Base-by-base conservation (phyloP, 1,284 basidiomycete species). In the Malassezia slooffiae region DNA sequence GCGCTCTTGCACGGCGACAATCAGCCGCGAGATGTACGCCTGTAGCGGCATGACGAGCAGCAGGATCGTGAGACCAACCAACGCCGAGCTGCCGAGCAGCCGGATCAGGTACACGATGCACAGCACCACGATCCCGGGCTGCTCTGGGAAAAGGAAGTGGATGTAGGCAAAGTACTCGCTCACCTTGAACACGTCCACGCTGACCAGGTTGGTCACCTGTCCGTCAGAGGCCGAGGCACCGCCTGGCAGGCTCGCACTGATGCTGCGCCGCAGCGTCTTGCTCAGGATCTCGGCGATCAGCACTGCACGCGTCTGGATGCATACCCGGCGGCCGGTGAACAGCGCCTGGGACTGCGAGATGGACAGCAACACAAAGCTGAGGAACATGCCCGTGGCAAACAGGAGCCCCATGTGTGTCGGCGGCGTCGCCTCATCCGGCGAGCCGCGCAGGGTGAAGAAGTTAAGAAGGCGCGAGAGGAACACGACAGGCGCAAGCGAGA, bases 231-330 rank as follows among this genome's bases (percentile, higher is more conserved):
- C 72, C 1, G 42, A 39, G 6, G 34, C 41, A 8, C 40, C 29
- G 33, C 42, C 42, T 22, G 44, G 43, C 5, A 43, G 52, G 22
- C 55, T 51, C 11, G 57, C 49, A 27, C 70, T 62, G 51, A 76
- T 75, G 42, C 72, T 70, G 16, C 75, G 58, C 11, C 76, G 70
- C 0, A 78, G 69, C 0, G 75, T 73, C 60, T 77, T 77, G 38
- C 74, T 73, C 50, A 77, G 74, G 21, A 76, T 73, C 46, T 77
- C 75, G 29, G 73, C 66, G 49, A 76, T 71, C 41, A 78, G 71
- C 47, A 77, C 72, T 1, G 74, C 70, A 22, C 67, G 53, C 5
- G 63, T 47, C 31, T 56, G 52, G 29, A 62, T 71, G 41, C 74
- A 74, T 17, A 74, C 66, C 35, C 74, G 64, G 12, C 76, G 65